Percentiles rank a stretch among this genome's conserved stretches.
phyloP scores from a whole-genome alignment of 2,329 filamentous ascomycete species.

The Paecilomyces variotii region DNA sequence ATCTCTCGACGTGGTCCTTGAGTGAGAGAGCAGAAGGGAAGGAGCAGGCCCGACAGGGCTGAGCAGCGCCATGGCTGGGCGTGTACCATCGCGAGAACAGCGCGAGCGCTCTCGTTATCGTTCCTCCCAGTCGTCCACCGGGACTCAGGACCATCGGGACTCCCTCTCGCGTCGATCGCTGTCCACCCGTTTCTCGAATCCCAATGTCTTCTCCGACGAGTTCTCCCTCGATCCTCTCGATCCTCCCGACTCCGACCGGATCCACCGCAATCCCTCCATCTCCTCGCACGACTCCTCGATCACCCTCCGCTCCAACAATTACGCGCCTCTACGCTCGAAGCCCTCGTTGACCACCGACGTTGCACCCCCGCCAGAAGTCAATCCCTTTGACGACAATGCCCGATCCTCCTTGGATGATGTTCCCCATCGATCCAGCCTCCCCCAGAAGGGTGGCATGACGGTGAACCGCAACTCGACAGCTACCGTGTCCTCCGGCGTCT shows the following conservation, averaged over 20 bases:
- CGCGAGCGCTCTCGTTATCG: slow-evolving; percentile 26
- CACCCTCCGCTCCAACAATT: slow-evolving; percentile 20
- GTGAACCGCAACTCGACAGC: slow-evolving; percentile 25
- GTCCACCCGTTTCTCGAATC: slow-evolving; percentile 27
- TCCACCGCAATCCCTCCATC: slow-evolving; percentile 20
- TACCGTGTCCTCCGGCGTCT: slow-evolving; percentile 17
- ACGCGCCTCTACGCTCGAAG: not conserved
- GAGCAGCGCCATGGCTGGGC: slow-evolving; percentile 33
- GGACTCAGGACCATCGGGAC: slow-evolving; percentile 17
- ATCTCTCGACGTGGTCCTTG: slow-evolving; percentile 4
- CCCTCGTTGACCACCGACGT: slow-evolving; percentile 13
- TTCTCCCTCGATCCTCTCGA: slow-evolving; percentile 38
- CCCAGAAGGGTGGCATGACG: slow-evolving; percentile 24
- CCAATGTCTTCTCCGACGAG: slow-evolving; percentile 43
- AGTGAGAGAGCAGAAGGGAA: slow-evolving; percentile 18
- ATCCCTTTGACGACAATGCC: slow-evolving; percentile 30
- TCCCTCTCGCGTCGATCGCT: slow-evolving; percentile 21
- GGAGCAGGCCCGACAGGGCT: slow-evolving; percentile 29
- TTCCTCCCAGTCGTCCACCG: slow-evolving; percentile 20
- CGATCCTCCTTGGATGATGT: slow-evolving; percentile 23
- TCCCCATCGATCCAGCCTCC: slow-evolving; percentile 25
- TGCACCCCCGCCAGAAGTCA: slow-evolving; percentile 13
- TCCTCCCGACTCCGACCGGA: slow-evolving; percentile 22
- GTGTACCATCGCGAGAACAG: slow-evolving; percentile 23
- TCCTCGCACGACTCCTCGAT: slow-evolving; percentile 26